Base-by-base conservation (phyloP, 257 asterid species). In the Orobanche coerulescens region DNA sequence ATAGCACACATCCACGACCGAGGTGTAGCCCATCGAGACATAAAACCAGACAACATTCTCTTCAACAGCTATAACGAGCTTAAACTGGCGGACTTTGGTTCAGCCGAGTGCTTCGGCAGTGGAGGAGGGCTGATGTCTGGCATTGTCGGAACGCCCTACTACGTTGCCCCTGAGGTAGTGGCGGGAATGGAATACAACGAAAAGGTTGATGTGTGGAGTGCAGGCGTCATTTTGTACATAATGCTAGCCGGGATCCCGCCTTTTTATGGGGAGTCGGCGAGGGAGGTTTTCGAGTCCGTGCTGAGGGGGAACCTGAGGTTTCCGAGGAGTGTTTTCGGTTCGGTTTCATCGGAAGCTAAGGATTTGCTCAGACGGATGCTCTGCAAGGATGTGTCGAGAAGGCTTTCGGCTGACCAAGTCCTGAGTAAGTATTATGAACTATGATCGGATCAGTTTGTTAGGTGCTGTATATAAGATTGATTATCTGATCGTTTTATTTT, bases 61-160 rank as follows among this genome's bases (percentile, higher is more conserved):
- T 85, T 79, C 83, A 77, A 72, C 71, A 43, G 67, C 61, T 64
- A 53, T 19, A 66, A 69, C 39, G 87, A 77, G 66, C 82, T 85
- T 9, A 88, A 85, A 49, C 84, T 88, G 23, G 93, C 88, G 0
- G 96, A 88, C 42, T 88, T 88, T 44, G 96, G 96, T 7, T 81
- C 95, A 0, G 88, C 96, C 0, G 88, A 83, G 78, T 70, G 52
- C 37, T 72, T 81, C 75, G 66, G 39, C 19, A 81, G 68, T 3
- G 78, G 82, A 12, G 68, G 53, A 12, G 68, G 53, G 19, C 72
- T 47, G 8, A 80, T 80, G 86, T 68, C 77, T 10, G 86, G 86
- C 10, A 66, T 77, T 9, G 86, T 80, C 0, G 86, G 86, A 59
- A 80, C 86, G 2, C 86, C 86, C 7, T 80, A 80, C 69, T 83